Evolutionary conservation across 2,329 filamentous ascomycete genomes (phyloP).

Genomic region (Aphanocladium album): DNA sequence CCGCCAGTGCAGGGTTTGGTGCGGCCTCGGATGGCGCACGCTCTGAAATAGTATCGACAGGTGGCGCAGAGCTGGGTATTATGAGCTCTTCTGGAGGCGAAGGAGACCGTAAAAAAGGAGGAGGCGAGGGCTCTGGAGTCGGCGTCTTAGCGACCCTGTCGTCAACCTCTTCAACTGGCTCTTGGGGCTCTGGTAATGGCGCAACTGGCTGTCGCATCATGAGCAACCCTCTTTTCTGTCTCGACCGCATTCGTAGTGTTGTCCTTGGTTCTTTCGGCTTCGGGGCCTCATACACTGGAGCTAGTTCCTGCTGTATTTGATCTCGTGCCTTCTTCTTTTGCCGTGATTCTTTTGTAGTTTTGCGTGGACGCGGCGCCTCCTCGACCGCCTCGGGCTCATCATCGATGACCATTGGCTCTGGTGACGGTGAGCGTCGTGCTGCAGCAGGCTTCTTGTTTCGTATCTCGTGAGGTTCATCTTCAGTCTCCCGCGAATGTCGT

Average conservation of each 20-base stretch:
- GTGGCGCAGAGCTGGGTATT: neutral
- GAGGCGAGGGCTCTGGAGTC: neutral
- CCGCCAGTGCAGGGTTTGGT: neutral
- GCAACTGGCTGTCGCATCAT: constrained; percentile 5
- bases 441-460: neutral
- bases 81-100: neutral
- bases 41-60: neutral
- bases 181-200: neutral
- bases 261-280: constrained; percentile 4
- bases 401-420: neutral
- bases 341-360: neutral
- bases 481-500: neutral
- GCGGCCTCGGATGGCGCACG: neutral
- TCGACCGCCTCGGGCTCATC: neutral
- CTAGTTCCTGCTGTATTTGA: neutral
- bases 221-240: constrained; percentile 10
- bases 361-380: neutral
- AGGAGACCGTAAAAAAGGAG: neutral
- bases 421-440: neutral
- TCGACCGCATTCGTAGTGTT: constrained; percentile 9
- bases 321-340: neutral
- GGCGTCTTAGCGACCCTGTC: neutral
- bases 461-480: neutral
- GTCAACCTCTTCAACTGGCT: neutral
- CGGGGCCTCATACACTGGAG: neutral